Base-by-base conservation (phyloP, 192 early-diverging fungal genomes). In the Phlyctochytrium arcticum region DNA sequence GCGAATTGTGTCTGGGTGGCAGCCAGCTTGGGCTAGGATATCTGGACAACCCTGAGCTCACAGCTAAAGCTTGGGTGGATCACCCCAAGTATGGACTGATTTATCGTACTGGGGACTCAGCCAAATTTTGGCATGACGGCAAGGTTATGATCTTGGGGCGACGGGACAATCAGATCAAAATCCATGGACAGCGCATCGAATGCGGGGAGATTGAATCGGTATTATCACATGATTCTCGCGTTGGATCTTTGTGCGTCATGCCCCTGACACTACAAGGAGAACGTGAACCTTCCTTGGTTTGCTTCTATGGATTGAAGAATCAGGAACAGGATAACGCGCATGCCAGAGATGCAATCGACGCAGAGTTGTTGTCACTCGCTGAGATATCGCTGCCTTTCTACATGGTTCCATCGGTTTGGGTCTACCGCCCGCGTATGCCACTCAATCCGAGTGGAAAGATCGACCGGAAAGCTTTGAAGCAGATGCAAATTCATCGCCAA, bases 361-460 rank as follows among this genome's bases (percentile, higher is more conserved):
- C 29, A 6, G 32, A 35, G 10, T 17, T 33, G 9, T 24, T 42
- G 15, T 6, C 17, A 21, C 36, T 44, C n/a, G 36, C 6, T 29
- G 17, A 8, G 29, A 6, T 8, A 15, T 29, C 48, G 8, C 57
- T 76, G 21, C 71, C 75, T 15, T 10, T 27, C 19, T 76, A 73
- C 50, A 76, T 76, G 75, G 44, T 48, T 10, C 75, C 75, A 23
- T 59, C 72, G 6, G 42, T 55, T 27, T 67, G 49, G 33, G 51
- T 71, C 2, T 5, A 15, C 4, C n/a, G 75, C 19, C 56, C 61
- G 3, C 30, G 17, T 15, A 26, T 76, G 27, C 75, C 75, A 8
- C 31, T 61, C 29, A 76, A 65, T 35, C 23, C 12, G 17, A 76
- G 72, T 36, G 73, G 67, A 26, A 76, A 65, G 63, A 32, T 65